Base-by-base conservation (phyloP, 345 rosid species). In the Toxicodendron radicans region DNA sequence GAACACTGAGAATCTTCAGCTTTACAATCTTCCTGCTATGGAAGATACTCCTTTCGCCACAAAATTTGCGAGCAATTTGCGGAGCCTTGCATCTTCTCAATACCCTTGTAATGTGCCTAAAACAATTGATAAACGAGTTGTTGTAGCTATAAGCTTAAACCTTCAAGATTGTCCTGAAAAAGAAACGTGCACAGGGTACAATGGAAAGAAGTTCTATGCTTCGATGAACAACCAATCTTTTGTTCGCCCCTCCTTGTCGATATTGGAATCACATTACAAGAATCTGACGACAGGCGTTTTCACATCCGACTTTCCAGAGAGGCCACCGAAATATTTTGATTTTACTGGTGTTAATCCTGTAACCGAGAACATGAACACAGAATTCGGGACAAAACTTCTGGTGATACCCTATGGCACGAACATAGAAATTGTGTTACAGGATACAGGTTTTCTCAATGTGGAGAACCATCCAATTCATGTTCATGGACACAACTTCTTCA, bases 401-500 rank as follows among this genome's bases (percentile, higher is more conserved):
- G 78, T 73, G 18, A 70, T 87, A 0, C 81, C 76, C 3, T 86
- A 74, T 24, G 87, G 90, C n/a, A 68, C 93, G 12, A 76, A 66
- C 20, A 52, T 91, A 60, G 91, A 92, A 82, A 75, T 89, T 0
- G 92, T 91, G 68, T 72, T 91, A 35, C 97, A 91, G 67, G 89
- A 79, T 17, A 92, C 96, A 18, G 85, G 83, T 53, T 80, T 92
- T 56, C 68, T 85, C 0, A 87, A 81, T 27, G 64, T 66, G 0
- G 82, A 83, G 75, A 90, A 88, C 73, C 96, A 91, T 79, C 96
- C 96, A 3, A 82, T 92, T 72, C 97, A 91, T 67, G 82, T 93
- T 51, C 98, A 91, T 76, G 97, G 98, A 0, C 86, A 79, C 76
- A 88, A 84, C 64, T 89, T 91, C 79, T 91, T 87, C 69, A 75